Conservation (phyloP, 768 basidiomycete genomes). For the Boletellus emodensis region DNA sequence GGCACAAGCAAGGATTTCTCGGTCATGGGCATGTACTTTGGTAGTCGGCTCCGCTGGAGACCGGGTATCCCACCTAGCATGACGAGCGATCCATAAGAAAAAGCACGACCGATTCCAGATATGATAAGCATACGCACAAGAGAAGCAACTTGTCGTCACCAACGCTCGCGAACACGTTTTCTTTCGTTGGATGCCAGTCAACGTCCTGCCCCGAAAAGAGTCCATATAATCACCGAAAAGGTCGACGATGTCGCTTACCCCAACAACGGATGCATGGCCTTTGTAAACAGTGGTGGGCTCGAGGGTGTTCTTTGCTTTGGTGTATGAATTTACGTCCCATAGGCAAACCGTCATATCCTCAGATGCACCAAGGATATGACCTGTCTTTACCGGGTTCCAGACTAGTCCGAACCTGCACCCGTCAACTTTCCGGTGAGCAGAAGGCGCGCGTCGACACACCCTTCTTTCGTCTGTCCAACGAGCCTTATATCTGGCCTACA, state of each 20-base stretch:
- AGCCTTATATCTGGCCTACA: constrained; percentile 90
- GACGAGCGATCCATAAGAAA: constrained; percentile 2
- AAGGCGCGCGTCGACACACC: constrained; percentile 48
- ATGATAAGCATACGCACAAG: constrained; percentile 54
- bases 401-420: constrained; percentile 82
- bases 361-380: constrained; percentile 85
- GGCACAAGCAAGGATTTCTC: constrained; percentile 86
- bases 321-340: constrained; percentile 93
- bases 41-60: constrained; percentile 62
- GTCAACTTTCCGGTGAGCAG: constrained; percentile 3
- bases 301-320: constrained; percentile 71
- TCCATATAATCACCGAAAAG: background rate
- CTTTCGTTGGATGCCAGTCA: constrained; percentile 85
- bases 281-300: constrained; percentile 81
- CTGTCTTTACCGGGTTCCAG: constrained; percentile 83
- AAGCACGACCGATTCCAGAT: background rate
- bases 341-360: constrained; percentile 96
- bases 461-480: constrained; percentile 88
- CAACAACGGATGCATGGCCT: constrained; percentile 90
- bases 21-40: constrained; percentile 80
- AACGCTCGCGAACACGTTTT: constrained; percentile 88
- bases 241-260: constrained; percentile 48
- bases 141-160: constrained; percentile 94
- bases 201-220: constrained; percentile 63
- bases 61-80: constrained; percentile 86